These are phyloP conservation scores for Calophaca sinica DNA, from an alignment of 306 rosid genomes.

Conservation along the genomic window DNA sequence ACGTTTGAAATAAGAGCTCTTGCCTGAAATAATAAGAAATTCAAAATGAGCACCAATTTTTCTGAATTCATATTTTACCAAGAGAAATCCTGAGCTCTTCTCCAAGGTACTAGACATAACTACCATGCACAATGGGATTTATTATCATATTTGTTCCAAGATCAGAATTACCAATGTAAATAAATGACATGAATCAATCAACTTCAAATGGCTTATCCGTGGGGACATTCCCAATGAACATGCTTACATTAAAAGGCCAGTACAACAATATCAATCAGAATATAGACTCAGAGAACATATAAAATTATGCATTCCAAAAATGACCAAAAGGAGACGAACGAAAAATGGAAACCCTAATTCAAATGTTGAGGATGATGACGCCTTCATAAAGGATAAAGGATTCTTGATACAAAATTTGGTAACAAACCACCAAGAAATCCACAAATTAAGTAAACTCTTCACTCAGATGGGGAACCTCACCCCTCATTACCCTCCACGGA, in stretches of 20 bases:
- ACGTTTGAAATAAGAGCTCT: constrained; percentile 60
- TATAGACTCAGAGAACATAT: neutral
- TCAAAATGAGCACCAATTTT: constrained; percentile 15
- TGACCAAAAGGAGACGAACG: no score
- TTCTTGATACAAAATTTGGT: no score
- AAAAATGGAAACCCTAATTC: no score
- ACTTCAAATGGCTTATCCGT: constrained; percentile 8
- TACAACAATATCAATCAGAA: neutral
- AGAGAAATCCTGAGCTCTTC: constrained; percentile 31
- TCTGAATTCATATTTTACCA: constrained; percentile 16
- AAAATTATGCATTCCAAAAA: constrained; percentile 6
- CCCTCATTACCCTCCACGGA: no score
- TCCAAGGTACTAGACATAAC: constrained; percentile 1
- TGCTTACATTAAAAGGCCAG: constrained; percentile 13
- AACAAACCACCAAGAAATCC: no score
- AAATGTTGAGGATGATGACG: no score
- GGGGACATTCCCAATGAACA: neutral
- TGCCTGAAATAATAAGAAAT: constrained; percentile 58
- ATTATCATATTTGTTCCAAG: constrained; percentile 28
- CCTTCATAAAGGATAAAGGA: no score
- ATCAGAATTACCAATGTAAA: neutral
- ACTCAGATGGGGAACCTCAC: no score
- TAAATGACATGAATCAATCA: constrained; percentile 24
- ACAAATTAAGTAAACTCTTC: no score
- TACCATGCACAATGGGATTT: neutral